Percentiles rank a stretch among this genome's conserved stretches.
Conservation (phyloP, 805 yeast species). For the Candida mattraensis region DNA sequence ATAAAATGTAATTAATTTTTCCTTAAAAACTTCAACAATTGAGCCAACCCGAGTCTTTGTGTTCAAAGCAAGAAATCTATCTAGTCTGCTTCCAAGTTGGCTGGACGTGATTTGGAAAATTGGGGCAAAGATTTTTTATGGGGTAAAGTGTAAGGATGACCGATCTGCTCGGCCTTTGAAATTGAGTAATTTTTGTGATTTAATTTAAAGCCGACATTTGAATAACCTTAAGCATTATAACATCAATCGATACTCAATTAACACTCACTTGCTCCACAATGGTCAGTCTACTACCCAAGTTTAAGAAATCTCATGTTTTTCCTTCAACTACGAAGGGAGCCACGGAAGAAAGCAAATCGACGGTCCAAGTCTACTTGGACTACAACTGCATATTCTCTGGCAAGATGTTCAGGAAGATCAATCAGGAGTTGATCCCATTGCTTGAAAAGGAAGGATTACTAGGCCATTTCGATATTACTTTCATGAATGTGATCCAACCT, state of each 20-base stretch:
- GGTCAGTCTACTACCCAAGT: constrained; percentile 28
- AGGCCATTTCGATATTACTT: constrained; percentile 55
- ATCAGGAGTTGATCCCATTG: constrained; percentile 51
- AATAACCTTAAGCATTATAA: neutral
- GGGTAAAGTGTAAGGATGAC: too few species aligned
- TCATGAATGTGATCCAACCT: constrained; percentile 80
- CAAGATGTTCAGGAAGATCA: constrained; percentile 59
- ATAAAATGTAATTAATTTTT: too few species aligned
- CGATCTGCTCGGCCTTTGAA: too few species aligned
- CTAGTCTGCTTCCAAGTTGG: too few species aligned
- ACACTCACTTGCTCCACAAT: constrained; percentile 5
- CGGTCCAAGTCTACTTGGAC: constrained; percentile 67
- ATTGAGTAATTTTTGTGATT: too few species aligned
- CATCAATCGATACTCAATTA: neutral
- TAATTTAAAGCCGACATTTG: too few species aligned
- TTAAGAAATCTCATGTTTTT: constrained; percentile 24
- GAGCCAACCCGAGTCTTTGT: too few species aligned
- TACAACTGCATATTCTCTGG: constrained; percentile 77
- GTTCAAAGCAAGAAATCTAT: too few species aligned
- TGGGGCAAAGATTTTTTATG: too few species aligned
- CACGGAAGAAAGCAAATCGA: constrained; percentile 22
- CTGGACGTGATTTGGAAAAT: too few species aligned
- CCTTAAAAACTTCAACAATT: too few species aligned
- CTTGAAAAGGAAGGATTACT: constrained; percentile 43
- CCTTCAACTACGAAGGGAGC: constrained; percentile 1